Base-by-base conservation (phyloP, 2,329 filamentous ascomycete genomes). In the Ophiostoma sp. region DNA sequence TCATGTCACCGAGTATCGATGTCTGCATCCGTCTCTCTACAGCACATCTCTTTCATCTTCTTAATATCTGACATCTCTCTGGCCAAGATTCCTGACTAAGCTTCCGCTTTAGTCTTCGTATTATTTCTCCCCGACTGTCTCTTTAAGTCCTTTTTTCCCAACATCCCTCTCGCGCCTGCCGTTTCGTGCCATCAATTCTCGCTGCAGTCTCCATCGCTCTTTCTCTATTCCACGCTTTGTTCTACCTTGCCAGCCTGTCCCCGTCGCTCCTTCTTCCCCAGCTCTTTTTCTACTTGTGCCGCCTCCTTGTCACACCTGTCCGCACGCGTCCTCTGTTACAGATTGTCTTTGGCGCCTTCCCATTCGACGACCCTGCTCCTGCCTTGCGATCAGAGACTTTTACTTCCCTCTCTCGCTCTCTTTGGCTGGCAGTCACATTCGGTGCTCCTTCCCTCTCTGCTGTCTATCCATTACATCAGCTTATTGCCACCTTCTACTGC, bases 281-380 rank as follows among this genome's bases (percentile, higher is more conserved):
- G 27, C 49, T 55, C n/a, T 55, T 55, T 55, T 55, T 55, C 49
- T 55, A 55, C 49, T 55, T 27, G 49, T 36, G 27, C 55, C 27
- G 55, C 55, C 55, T 38, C 27, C 55, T 27, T 60, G 55, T 60
- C 55, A 27, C 55, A 60, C 55, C 55, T 60, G 49, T 18, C 49
- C 14, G 49, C 49, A 55, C 49, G 49, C 49, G 49, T 60, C 55
- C 55, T 60, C 27, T 60, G 55, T 60, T 60, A 38, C 55, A 60
- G 55, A 38, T 38, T 66, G 27, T 27, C 38, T 42, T 45, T 18
- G n/a, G 12, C 64, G 16, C 64, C 42, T 47, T 12, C 42, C 11
- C 42, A 44, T 44, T 44, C 42, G 11, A 7, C 42, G 42, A 7
- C 11, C 42, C 7, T 44, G 6, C 42, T 12, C 11, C 11, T 44